Conservation (phyloP, 192 early-diverging fungal species). For the Endogone sp. region DNA sequence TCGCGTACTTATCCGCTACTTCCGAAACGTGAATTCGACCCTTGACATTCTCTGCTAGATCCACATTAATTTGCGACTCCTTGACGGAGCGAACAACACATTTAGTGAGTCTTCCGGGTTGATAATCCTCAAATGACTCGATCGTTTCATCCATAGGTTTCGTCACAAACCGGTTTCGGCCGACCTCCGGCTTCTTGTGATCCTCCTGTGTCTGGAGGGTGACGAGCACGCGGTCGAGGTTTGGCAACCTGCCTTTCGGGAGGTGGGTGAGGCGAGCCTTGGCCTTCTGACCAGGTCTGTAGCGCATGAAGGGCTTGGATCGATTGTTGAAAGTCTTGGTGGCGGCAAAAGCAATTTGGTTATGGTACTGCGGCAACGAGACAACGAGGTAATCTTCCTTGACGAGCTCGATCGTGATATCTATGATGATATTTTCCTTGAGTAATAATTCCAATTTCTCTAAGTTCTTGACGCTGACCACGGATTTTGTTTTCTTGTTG, state of each 20-base stretch:
- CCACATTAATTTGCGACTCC: constrained; percentile 53
- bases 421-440: constrained; percentile 33
- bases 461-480: constrained; percentile 11
- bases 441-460: constrained; percentile 24
- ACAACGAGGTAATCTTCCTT: constrained; percentile 79
- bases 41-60: constrained; percentile 63
- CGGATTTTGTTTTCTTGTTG: constrained; percentile 12
- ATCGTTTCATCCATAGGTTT: constrained; percentile 41
- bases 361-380: constrained; percentile 51
- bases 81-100: constrained; percentile 45
- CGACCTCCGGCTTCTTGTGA: constrained; percentile 21
- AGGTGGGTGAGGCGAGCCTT: constrained; percentile 37
- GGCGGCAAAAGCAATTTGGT: constrained; percentile 53
- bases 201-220: constrained; percentile 34
- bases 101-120: constrained; percentile 35
- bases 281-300: constrained; percentile 54
- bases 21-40: constrained; percentile 78
- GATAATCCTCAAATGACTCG: constrained; percentile 41
- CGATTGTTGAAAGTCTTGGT: constrained; percentile 57
- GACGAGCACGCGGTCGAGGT: constrained; percentile 19
- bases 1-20: constrained; percentile 37
- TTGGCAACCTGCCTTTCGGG: constrained; percentile 25
- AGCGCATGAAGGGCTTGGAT: constrained; percentile 56
- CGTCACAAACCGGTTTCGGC: no score
- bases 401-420: constrained; percentile 64